Evolutionary conservation across 768 basidiomycete genomes (phyloP).

Genomic region (Naganishia vaughanmartiniae): DNA sequence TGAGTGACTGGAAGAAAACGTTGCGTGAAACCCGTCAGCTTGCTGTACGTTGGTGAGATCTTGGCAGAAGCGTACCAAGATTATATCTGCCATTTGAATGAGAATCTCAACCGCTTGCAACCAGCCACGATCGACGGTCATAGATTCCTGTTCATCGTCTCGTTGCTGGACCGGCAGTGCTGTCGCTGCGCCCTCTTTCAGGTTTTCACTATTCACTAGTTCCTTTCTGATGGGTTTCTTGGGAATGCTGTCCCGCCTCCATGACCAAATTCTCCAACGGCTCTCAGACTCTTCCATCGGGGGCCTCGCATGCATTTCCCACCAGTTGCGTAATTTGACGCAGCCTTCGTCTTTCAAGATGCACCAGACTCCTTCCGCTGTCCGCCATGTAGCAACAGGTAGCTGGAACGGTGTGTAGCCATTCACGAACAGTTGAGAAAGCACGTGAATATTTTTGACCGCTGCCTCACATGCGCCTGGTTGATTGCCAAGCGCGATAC

Average conservation of each 20-base stretch:
- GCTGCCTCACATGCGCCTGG: not conserved
- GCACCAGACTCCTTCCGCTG: conserved; percentile 26
- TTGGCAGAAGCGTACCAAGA: not conserved
- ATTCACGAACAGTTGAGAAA: not conserved
- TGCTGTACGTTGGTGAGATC: not conserved
- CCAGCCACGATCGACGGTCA: conserved; percentile 13
- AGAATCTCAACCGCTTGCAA: conserved; percentile 21
- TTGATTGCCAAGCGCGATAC: conserved; percentile 2
- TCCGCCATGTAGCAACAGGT: conserved; percentile 8
- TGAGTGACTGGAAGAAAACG: not conserved
- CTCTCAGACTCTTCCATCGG: conserved; percentile 1
- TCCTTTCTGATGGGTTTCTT: not conserved
- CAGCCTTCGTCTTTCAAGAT: not conserved
- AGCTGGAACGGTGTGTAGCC: conserved; percentile 1
- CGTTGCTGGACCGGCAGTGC: conserved; percentile 20
- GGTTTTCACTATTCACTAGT: not conserved
- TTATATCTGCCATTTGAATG: conserved; percentile 24
- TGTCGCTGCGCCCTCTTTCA: not conserved
- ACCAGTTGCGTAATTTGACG: conserved; percentile 1
- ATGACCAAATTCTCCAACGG: conserved; percentile 17
- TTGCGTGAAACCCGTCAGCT: not conserved
- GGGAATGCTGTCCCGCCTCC: not conserved
- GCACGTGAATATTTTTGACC: not conserved
- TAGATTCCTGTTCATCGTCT: conserved; percentile 15
- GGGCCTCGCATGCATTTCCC: conserved; percentile 8